Percentiles rank a stretch among this genome's conserved stretches.
Evolutionary conservation across 176 grass and related monocot species (phyloP).

Genomic region (Miscanthus lutarioriparius): DNA sequence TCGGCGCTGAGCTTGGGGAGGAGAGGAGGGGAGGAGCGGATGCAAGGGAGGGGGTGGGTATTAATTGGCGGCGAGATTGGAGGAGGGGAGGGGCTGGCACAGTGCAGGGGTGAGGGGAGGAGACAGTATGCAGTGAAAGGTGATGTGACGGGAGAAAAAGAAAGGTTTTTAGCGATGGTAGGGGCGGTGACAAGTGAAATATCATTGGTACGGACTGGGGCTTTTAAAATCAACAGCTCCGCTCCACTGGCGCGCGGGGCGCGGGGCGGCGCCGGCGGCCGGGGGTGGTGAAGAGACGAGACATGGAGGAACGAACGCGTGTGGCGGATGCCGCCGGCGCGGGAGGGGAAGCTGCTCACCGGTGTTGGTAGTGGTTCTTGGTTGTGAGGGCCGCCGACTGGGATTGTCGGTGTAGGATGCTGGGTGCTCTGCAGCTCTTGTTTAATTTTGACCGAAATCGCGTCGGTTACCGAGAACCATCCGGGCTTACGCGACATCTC

Average conservation of each 20-base stretch:
- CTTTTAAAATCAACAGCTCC: background rate
- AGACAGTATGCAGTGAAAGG: conserved; percentile 61
- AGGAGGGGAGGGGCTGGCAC: background rate
- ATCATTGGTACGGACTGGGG: conserved; percentile 32
- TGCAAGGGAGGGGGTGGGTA: conserved; percentile 24
- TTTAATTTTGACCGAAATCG: conserved; percentile 1
- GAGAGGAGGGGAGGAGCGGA: background rate
- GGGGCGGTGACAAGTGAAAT: conserved; percentile 48
- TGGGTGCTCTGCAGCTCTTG: background rate
- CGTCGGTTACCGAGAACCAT: background rate
- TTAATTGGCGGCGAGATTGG: conserved; percentile 38
- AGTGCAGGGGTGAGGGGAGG: conserved; percentile 5
- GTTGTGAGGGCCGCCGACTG: background rate
- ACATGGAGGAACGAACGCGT: background rate
- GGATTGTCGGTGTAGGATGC: background rate
- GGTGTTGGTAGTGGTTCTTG: background rate
- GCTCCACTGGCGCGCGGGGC: background rate
- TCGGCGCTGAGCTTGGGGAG: background rate
- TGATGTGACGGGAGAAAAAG: conserved; percentile 76
- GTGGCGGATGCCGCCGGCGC: background rate
- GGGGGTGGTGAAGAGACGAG: background rate
- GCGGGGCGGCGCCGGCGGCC: background rate
- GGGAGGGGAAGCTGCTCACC: background rate
- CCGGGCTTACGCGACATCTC: background rate
- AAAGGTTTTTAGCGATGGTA: background rate